These are phyloP conservation scores for Suillus tomentosus DNA, from an alignment of 768 basidiomycete species.

Conservation along the genomic window DNA sequence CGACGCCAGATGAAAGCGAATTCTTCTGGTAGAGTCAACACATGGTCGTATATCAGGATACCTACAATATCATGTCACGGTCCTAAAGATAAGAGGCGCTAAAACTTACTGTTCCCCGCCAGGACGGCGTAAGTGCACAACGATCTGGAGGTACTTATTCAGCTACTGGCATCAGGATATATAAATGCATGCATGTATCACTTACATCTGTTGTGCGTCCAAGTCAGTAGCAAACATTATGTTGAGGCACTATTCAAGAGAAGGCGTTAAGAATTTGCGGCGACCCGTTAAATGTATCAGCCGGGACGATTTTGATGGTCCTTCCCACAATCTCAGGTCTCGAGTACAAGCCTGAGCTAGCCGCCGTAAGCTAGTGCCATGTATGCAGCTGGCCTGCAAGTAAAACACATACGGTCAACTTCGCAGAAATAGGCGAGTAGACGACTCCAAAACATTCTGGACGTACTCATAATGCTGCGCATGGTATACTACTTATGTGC, in stretches of 20 bases:
- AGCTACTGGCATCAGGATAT: not conserved
- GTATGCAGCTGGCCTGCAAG: not conserved
- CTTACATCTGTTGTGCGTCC: conserved; percentile 1
- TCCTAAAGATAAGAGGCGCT: not conserved
- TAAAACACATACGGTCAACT: not conserved
- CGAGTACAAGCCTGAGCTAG: too few species aligned
- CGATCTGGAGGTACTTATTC: not conserved
- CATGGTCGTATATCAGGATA: conserved; percentile 2
- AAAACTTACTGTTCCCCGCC: not conserved
- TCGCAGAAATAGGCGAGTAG: not conserved
- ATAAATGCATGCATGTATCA: not conserved
- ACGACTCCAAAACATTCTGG: not conserved
- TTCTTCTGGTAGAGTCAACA: not conserved
- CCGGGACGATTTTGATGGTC: not conserved
- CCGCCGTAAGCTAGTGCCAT: not conserved
- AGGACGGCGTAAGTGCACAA: not conserved
- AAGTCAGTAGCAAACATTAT: not conserved
- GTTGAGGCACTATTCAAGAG: not conserved
- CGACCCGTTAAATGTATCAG: not conserved
- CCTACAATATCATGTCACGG: not conserved
- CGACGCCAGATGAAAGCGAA: not conserved
- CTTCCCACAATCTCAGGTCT: not conserved
- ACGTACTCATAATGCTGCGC: not conserved
- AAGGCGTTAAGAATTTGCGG: not conserved
- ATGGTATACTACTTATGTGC: not conserved